Percentiles rank a stretch among this genome's conserved stretches.
These are phyloP conservation scores for Globisporangium ultimum DNA, from an alignment of 352 stramenopile genomes.

Conservation along the genomic window DNA sequence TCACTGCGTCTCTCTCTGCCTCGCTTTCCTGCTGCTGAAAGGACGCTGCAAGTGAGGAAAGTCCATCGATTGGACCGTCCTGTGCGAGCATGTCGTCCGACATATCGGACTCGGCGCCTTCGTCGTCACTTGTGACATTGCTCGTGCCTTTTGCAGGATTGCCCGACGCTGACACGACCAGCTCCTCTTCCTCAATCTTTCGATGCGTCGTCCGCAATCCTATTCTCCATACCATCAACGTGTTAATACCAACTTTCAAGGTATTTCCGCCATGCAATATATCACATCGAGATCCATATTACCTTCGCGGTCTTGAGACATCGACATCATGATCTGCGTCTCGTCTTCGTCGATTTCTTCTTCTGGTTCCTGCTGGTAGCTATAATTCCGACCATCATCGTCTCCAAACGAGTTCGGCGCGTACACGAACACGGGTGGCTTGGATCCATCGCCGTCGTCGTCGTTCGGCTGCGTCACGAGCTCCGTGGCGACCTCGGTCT, in stretches of 20 bases:
- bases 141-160: background rate
- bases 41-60: slow-evolving; percentile 53
- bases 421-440: slow-evolving; percentile 41
- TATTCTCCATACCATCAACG: background rate
- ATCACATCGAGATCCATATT: background rate
- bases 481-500: slow-evolving; percentile 20
- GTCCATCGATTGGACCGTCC: slow-evolving; percentile 34
- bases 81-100: slow-evolving; percentile 75
- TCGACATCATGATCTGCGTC: slow-evolving; percentile 79
- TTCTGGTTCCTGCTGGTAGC: slow-evolving; percentile 9
- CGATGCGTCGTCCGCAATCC: slow-evolving; percentile 6
- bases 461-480: slow-evolving; percentile 17
- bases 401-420: slow-evolving; percentile 21
- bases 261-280: too few species aligned
- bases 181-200: slow-evolving; percentile 50
- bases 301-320: slow-evolving; percentile 58
- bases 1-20: slow-evolving; percentile 11
- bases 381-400: slow-evolving; percentile 9
- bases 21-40: slow-evolving; percentile 31
- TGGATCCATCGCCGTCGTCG: background rate
- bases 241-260: too few species aligned
- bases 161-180: slow-evolving; percentile 19
- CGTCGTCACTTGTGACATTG: slow-evolving; percentile 11
- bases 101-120: slow-evolving; percentile 55
- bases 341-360: slow-evolving; percentile 73